These are phyloP conservation scores for Suhomyces taliae DNA, from an alignment of 1,139 yeast species.

Conservation along the genomic window DNA sequence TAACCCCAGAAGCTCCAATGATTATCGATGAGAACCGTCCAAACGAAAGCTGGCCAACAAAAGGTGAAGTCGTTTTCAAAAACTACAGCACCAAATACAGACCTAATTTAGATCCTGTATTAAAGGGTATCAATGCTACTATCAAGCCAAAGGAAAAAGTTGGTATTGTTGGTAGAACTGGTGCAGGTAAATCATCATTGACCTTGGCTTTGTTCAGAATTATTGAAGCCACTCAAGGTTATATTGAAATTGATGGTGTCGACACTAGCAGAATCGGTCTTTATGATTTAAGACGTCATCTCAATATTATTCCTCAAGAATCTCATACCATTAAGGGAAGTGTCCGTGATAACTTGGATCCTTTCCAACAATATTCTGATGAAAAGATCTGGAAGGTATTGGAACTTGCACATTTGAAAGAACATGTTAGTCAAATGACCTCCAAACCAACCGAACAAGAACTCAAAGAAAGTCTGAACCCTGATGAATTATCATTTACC, in stretches of 20 bases:
- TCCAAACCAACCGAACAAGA: constrained; percentile 21
- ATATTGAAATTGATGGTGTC: constrained; percentile 27
- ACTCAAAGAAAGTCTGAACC: constrained; percentile 16
- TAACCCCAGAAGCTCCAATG: constrained; percentile 27
- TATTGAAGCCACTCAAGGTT: constrained; percentile 28
- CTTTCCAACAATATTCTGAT: constrained; percentile 24
- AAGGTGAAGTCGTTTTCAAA: constrained; percentile 24
- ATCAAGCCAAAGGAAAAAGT: constrained; percentile 28
- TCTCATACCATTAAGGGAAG: constrained; percentile 32
- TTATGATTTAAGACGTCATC: constrained; percentile 28
- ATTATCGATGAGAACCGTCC: constrained; percentile 27
- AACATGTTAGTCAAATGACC: constrained; percentile 26
- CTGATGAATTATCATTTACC: constrained; percentile 11
- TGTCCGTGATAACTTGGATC: constrained; percentile 32
- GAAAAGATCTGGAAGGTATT: constrained; percentile 30
- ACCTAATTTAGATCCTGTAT: constrained; percentile 28
- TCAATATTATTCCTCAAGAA: constrained; percentile 35
- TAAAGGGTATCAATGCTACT: constrained; percentile 23
- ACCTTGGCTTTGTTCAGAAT: constrained; percentile 32
- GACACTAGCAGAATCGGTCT: constrained; percentile 27
- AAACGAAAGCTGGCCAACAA: constrained; percentile 23
- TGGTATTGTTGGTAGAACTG: constrained; percentile 35
- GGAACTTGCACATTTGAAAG: constrained; percentile 30
- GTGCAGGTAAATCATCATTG: constrained; percentile 34
- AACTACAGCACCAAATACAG: constrained; percentile 29